Percentiles rank a stretch among this genome's conserved stretches.
phyloP scores from a whole-genome alignment of 2,329 filamentous ascomycete species.

The Ceratocystis diversiconidia region DNA sequence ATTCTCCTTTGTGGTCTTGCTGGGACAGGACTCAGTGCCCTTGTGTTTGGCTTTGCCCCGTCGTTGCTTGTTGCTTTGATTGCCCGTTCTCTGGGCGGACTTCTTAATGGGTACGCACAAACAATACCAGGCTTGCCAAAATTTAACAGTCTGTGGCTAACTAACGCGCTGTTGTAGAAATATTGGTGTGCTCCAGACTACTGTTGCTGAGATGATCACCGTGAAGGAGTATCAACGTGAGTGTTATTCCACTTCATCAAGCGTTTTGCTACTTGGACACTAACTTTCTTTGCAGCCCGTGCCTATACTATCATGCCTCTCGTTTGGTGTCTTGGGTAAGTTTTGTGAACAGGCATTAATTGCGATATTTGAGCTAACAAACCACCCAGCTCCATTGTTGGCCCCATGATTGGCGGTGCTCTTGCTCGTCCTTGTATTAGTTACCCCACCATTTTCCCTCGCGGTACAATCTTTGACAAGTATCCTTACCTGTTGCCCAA shows the following conservation, averaged over 20 bases:
- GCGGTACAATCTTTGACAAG: slow-evolving; percentile 63
- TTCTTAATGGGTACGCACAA: slow-evolving; percentile 68
- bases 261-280: slow-evolving; percentile 21
- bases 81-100: slow-evolving; percentile 74
- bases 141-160: no score
- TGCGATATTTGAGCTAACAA: not conserved
- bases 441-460: slow-evolving; percentile 59
- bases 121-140: not conserved
- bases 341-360: slow-evolving; percentile 15
- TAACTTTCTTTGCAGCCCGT: slow-evolving; percentile 42
- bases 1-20: slow-evolving; percentile 78
- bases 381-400: slow-evolving; percentile 61
- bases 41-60: slow-evolving; percentile 80
- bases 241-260: slow-evolving; percentile 24
- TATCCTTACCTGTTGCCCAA: slow-evolving; percentile 90
- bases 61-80: slow-evolving; percentile 71
- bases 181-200: slow-evolving; percentile 89
- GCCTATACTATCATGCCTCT: slow-evolving; percentile 97
- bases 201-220: slow-evolving; percentile 83
- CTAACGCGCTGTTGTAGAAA: slow-evolving; percentile 41
- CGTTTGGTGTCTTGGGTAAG: slow-evolving; percentile 86
- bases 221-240: slow-evolving; percentile 83
- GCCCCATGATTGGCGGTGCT: slow-evolving; percentile 79
- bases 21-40: slow-evolving; percentile 83
- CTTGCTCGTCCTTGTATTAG: slow-evolving; percentile 74